These are phyloP conservation scores for Takashimella koratensis DNA, from an alignment of 1,284 basidiomycete genomes.

Conservation along the genomic window DNA sequence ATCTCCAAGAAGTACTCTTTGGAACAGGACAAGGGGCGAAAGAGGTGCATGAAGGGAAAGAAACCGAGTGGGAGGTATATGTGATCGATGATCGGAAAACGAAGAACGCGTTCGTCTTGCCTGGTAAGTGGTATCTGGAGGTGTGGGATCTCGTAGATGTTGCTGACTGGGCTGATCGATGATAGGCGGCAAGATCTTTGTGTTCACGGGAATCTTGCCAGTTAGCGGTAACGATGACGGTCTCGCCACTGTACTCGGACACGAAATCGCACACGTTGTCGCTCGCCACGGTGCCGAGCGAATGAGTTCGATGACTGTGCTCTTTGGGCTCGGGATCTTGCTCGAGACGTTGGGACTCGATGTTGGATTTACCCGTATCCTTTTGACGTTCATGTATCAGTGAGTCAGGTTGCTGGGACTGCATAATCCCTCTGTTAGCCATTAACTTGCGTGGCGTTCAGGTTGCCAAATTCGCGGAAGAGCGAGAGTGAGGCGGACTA, in stretches of 20 bases:
- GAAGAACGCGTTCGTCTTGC: constrained; percentile 76
- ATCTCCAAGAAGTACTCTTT: constrained; percentile 30
- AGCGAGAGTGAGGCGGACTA: constrained; percentile 80
- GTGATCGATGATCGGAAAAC: constrained; percentile 72
- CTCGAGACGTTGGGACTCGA: constrained; percentile 61
- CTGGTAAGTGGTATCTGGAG: constrained; percentile 62
- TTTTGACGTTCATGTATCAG: constrained; percentile 60
- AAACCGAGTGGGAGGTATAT: constrained; percentile 55
- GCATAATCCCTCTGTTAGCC: background rate
- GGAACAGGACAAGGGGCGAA: constrained; percentile 8
- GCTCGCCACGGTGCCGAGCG: constrained; percentile 16
- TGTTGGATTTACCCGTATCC: constrained; percentile 52
- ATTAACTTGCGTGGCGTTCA: constrained; percentile 10
- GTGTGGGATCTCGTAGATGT: background rate
- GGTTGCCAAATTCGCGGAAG: constrained; percentile 75
- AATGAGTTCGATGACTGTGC: constrained; percentile 58
- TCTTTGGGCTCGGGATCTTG: constrained; percentile 55
- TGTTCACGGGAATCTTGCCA: constrained; percentile 86
- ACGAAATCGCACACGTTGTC: constrained; percentile 80
- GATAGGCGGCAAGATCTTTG: constrained; percentile 72
- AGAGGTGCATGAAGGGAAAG: background rate
- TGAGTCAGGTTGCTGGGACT: constrained; percentile 25
- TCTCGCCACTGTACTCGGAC: constrained; percentile 78
- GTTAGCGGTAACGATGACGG: constrained; percentile 74
- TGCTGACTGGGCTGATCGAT: too few species aligned